Base-by-base conservation (phyloP, 2,329 filamentous ascomycete species). In the Sclerotinia glacialis region DNA sequence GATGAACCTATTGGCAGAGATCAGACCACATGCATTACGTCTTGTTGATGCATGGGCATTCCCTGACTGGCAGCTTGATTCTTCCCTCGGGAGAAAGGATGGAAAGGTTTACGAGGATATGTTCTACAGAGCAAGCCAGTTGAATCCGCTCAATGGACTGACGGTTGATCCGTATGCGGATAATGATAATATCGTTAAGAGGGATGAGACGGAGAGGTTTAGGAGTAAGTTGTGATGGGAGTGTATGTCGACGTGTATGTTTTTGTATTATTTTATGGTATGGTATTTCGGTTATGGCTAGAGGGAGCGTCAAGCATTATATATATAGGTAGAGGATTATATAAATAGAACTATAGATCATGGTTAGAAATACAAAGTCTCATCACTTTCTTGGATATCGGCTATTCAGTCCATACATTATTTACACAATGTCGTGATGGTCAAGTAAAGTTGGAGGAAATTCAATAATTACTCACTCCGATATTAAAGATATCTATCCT, bases 51-150 rank as follows among this genome's bases (percentile, higher is more conserved):
- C 87, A 0, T 93, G 90, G 90, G 85, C 85, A 68, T 91, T 93
- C 78, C 86, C 89, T 1, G 90, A 93, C 75, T 93, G 88, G 88
- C 88, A 91, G 72, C 82, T 93, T 2, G 89, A 93, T 75, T 88
- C 85, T 72, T 86, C 85, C 67, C 77, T 93, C 49, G 90, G 90
- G 1, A 81, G 89, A 1, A 85, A 84, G 53, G 90, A 93, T 68
- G 90, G 90, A 26, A 87, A 89, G 72, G 90, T 92, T 1, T 93
- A 93, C 72, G 88, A 91, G 76, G 90, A 92, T 72, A 82, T 93
- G 80, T 93, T 92, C 78, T 80, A 87, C 73, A 80, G 90, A 18
- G 90, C 90, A 0, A 88, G 85, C 68, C 83, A 90, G 79, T 78
- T 89, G 72, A 93, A 93, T 74, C 90, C 90, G 1, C 78, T 93